phyloP scores from a whole-genome alignment of 331 rosid species.

The Quercus phellos region DNA sequence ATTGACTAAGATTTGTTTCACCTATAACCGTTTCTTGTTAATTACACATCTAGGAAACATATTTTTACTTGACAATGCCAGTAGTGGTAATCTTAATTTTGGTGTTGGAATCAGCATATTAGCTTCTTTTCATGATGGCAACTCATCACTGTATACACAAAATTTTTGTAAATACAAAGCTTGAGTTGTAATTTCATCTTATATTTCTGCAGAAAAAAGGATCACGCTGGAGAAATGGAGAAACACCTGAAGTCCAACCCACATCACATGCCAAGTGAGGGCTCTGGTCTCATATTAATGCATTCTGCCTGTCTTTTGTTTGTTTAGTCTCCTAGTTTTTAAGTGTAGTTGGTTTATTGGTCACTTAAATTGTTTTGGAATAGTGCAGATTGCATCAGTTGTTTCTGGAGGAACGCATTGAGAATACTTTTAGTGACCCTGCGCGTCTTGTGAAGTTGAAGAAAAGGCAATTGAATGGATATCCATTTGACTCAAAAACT shows the following conservation, averaged over 20 bases:
- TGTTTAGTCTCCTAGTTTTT: conserved; percentile 15
- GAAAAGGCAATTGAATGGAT: conserved; percentile 65
- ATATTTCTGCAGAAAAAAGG: conserved; percentile 59
- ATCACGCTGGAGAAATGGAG: conserved; percentile 60
- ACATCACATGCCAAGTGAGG: conserved; percentile 82
- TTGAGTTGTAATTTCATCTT: conserved; percentile 7
- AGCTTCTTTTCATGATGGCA: background rate
- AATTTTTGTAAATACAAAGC: background rate
- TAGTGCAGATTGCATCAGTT: conserved; percentile 77
- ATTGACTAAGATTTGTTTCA: background rate
- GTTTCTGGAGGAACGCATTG: conserved; percentile 77
- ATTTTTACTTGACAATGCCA: background rate
- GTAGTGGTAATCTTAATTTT: background rate
- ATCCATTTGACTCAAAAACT: conserved; percentile 46
- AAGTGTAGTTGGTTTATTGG: conserved; percentile 19
- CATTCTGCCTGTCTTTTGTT: conserved; percentile 16
- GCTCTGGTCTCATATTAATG: conserved; percentile 29
- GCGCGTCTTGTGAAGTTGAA: conserved; percentile 73
- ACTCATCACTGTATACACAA: conserved; percentile 5
- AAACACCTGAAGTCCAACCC: conserved; percentile 46
- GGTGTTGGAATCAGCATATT: background rate
- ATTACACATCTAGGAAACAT: background rate
- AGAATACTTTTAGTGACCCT: conserved; percentile 67
- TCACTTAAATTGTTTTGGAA: conserved; percentile 22
- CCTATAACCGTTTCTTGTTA: background rate